phyloP scores from a whole-genome alignment of 1,284 basidiomycete genomes.

The Fomitopsis palustris region DNA sequence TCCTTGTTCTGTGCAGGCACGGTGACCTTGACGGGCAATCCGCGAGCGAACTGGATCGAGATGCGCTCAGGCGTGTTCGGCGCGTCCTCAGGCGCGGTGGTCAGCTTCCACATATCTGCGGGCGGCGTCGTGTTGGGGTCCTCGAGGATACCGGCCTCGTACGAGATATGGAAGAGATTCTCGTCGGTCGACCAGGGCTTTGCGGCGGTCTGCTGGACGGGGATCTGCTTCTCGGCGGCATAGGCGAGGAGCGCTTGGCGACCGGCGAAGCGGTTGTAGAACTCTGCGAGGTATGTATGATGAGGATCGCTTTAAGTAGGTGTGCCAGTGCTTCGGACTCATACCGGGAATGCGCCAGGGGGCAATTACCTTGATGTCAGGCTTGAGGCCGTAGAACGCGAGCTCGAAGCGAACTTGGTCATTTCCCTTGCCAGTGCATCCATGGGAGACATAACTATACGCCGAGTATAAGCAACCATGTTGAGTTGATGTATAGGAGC shows the following conservation, averaged over 20 bases:
- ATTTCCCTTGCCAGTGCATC: slow-evolving; percentile 99
- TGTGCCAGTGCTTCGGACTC: slow-evolving; percentile 12
- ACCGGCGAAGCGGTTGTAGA: slow-evolving; percentile 97
- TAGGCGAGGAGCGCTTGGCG: slow-evolving; percentile 91
- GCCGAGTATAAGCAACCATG: background rate
- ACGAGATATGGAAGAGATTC: slow-evolving; percentile 99
- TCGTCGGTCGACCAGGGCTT: slow-evolving; percentile 99
- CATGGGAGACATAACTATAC: slow-evolving; percentile 89
- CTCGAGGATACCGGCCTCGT: slow-evolving; percentile 98
- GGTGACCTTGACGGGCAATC: slow-evolving; percentile 82
- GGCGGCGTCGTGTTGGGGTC: slow-evolving; percentile 96
- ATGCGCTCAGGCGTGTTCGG: slow-evolving; percentile 82
- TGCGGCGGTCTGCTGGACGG: slow-evolving; percentile 91
- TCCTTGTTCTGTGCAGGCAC: slow-evolving; percentile 48
- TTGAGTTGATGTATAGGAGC: background rate
- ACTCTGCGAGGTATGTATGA: slow-evolving; percentile 55
- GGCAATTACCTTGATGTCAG: slow-evolving; percentile 98
- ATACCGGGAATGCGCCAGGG: slow-evolving; percentile 94
- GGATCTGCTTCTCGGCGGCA: slow-evolving; percentile 87
- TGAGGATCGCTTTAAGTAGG: background rate
- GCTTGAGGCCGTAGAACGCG: slow-evolving; percentile 98
- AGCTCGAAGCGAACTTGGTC: slow-evolving; percentile 99
- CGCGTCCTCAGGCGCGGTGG: slow-evolving; percentile 79
- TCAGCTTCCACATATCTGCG: slow-evolving; percentile 99
- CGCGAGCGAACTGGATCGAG: slow-evolving; percentile 81